Base-by-base conservation (phyloP, 2,329 filamentous ascomycete genomes). In the Hymenoscyphus linearis region DNA sequence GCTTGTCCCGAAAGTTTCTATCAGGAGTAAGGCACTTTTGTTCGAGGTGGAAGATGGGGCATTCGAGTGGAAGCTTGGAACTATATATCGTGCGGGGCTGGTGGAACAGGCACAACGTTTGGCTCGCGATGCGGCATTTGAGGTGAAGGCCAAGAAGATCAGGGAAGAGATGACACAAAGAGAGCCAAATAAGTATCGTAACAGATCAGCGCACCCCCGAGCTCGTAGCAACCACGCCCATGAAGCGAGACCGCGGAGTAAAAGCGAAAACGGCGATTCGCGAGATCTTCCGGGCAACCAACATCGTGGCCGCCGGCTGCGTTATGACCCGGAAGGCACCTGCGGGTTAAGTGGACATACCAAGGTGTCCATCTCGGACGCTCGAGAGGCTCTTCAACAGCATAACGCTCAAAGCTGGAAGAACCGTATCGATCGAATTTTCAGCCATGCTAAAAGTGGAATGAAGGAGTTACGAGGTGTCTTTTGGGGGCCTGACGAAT, bases 51-150 rank as follows among this genome's bases (percentile, higher is more conserved):
- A 99, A 75, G 95, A 99, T 73, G 93, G 95, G 56, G 88, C 91
- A 0, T 99, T 99, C 70, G 95, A 99, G 74, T 99, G 93, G 90
- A 98, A 97, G 73, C 79, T 99, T 10, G 91, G 93, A 16, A 87
- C 92, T 71, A 99, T 99, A 57, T 99, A 98, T 74, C 87, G 93
- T 35, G 85, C 91, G 53, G 95, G 96, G 0, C 81, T 93, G 22
- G 79, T 93, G 60, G 95, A 99, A 74, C 93, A 98, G 74, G 87
- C 88, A 72, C 95, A 98, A 74, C 85, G 95, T 22, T 78, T 96
- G 59, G 93, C 93, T 4, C 86, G 95, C 52, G 91, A 96, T 73
- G 91, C 96, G 66, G 93, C 93, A 0, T 98, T 96, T 75, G 80
- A 86, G 14, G 79, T 96, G 62, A 99, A 99, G 74, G 83, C 89